Base-by-base conservation (phyloP, 2,329 filamentous ascomycete species). In the Capronia epimyces region DNA sequence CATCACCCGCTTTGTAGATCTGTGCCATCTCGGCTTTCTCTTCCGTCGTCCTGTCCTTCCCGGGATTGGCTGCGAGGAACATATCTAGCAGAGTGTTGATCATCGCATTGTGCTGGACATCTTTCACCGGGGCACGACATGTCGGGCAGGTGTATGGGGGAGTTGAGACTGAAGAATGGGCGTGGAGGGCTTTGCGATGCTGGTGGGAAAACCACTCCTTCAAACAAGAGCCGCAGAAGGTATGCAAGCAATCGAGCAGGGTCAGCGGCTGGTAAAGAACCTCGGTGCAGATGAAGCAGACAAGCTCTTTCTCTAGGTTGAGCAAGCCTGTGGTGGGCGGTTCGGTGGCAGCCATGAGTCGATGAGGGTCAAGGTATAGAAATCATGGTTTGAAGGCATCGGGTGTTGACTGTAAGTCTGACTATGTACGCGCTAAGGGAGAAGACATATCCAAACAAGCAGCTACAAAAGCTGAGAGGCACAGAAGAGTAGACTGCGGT, bases 211-310 rank as follows among this genome's bases (percentile, higher is more conserved):
- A 98, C 93, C 93, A 98, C 73, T 95, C 89, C 69, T 95, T 95
- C 52, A 97, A 70, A 66, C 93, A 98, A 32, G 87, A 86, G 58
- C 90, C 93, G 74, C 93, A 98, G 70, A 94, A 98, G 40, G 91
- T 96, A 71, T 95, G 89, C 39, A 95, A 80, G 67, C 89, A 95
- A 74, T 95, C 88, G 68, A 95, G 86, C 43, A 95, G 82, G 22
- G 89, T 95, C 58, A 95, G 78, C 27, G 90, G 89, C 68, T 94
- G 87, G 71, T 89, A 94, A 57, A 95, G 82, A 59, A 95, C 80
- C 69, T 97, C 93, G 62, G 91, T 95, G 75, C 93, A 98, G 64
- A 98, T 98, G 67, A 91, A 95, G 75, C 91, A 97, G 47, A 86
- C 90, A 72, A 97, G 75, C 79, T 98, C 93, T 70, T 85, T 91